These are phyloP conservation scores for Pseudoscleropodium purum DNA, from an alignment of 225 moss, liverwort and hornwort species.

Conservation along the genomic window DNA sequence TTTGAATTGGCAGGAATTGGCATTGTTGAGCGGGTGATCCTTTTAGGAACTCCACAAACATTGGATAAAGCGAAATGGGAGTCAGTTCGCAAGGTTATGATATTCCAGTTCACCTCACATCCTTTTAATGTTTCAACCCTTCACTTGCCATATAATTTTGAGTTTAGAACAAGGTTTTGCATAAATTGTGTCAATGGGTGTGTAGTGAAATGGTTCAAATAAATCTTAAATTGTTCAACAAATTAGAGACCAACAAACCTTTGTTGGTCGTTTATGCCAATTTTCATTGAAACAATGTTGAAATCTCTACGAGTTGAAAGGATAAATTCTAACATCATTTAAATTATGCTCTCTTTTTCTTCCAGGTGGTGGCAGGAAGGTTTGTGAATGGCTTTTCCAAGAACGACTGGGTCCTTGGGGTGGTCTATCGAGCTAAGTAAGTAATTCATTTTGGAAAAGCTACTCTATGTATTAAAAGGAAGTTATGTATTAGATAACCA, in stretches of 20 bases:
- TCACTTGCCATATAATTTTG: not conserved
- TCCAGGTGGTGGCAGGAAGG: constrained; percentile 81
- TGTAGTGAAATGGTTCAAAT: not conserved
- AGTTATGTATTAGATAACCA: no score
- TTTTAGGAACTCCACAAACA: constrained; percentile 69
- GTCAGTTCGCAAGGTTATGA: constrained; percentile 60
- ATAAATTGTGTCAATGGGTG: not conserved
- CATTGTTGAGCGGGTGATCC: constrained; percentile 85
- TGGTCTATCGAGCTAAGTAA: constrained; percentile 85
- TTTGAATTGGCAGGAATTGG: constrained; percentile 31
- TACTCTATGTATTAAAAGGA: not conserved
- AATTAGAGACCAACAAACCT: not conserved
- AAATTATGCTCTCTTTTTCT: not conserved
- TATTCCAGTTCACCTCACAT: not conserved
- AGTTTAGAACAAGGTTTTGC: not conserved
- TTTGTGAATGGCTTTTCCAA: constrained; percentile 84
- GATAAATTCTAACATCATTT: not conserved
- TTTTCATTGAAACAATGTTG: not conserved
- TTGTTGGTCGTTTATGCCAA: not conserved
- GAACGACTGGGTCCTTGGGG: constrained; percentile 86
- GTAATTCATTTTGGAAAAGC: not conserved
- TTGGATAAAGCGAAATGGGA: constrained; percentile 64
- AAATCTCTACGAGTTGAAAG: not conserved
- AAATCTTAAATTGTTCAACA: not conserved
- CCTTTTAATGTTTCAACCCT: not conserved